Evolutionary conservation across 805 yeast species (phyloP).

Genomic region (Brettanomyces anomalus): DNA sequence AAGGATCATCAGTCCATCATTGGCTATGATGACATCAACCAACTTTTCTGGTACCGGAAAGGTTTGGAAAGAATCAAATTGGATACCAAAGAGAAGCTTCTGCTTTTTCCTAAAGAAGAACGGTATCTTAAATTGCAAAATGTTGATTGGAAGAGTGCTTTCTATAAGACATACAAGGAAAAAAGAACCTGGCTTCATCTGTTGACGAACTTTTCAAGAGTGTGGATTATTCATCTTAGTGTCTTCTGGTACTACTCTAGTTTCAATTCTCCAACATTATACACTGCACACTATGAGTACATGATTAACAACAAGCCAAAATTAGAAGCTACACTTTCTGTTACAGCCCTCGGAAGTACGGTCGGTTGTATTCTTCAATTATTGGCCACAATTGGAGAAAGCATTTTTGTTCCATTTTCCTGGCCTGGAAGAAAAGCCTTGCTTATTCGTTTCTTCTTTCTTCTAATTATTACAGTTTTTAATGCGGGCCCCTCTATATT

Average conservation of each 20-base stretch:
- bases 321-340: conserved; percentile 33
- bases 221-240: conserved; percentile 44
- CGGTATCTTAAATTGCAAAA: conserved; percentile 26
- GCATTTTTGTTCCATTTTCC: conserved; percentile 34
- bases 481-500: conserved; percentile 34
- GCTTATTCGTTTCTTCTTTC: conserved; percentile 23
- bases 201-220: conserved; percentile 39
- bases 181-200: conserved; percentile 42
- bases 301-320: conserved; percentile 36
- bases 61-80: conserved; percentile 28
- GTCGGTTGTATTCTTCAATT: conserved; percentile 35
- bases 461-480: conserved; percentile 24
- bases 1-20: conserved; percentile 57
- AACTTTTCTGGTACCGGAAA: conserved; percentile 38
- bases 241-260: conserved; percentile 45
- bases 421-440: conserved; percentile 40
- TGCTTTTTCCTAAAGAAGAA: conserved; percentile 21
- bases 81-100: conserved; percentile 24
- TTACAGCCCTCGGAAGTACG: conserved; percentile 37
- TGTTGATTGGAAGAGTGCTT: conserved; percentile 33
- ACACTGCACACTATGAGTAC: conserved; percentile 34
- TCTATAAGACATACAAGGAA: conserved; percentile 39
- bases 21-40: conserved; percentile 50
- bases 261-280: conserved; percentile 41
- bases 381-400: conserved; percentile 33